A percentile compares a stretch with the other conserved stretches of the same genome.
phyloP scores from a whole-genome alignment of 1,139 yeast genomes.

The Candida smagusa region DNA sequence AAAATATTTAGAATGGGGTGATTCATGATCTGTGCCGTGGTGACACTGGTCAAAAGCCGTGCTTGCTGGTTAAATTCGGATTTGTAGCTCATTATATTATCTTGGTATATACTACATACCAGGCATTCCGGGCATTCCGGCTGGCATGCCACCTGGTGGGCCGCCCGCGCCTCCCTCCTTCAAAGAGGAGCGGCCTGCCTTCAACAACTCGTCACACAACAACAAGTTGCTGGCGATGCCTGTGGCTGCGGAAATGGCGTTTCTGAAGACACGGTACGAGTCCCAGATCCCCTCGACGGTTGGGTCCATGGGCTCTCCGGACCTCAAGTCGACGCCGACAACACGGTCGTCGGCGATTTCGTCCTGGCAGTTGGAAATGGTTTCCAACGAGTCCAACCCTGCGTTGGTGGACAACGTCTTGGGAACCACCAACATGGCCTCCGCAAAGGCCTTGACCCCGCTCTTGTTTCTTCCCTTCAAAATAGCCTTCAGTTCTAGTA shows the following conservation, averaged over 20 bases:
- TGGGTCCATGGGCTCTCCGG: slow-evolving; percentile 97
- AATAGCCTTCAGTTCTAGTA: slow-evolving; percentile 55
- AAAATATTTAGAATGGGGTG: no score
- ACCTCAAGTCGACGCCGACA: slow-evolving; percentile 85
- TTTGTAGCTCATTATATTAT: not conserved
- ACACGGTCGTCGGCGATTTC: slow-evolving; percentile 77
- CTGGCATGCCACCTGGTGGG: slow-evolving; percentile 10
- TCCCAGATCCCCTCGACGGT: slow-evolving; percentile 95
- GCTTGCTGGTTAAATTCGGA: no score
- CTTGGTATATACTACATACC: slow-evolving; percentile 12
- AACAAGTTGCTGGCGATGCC: slow-evolving; percentile 92
- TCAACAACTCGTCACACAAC: slow-evolving; percentile 91
- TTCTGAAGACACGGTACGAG: slow-evolving; percentile 87
- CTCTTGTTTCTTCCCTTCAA: slow-evolving; percentile 86
- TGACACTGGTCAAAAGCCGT: no score
- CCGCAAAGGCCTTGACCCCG: slow-evolving; percentile 92
- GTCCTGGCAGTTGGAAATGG: slow-evolving; percentile 86
- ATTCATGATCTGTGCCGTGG: no score
- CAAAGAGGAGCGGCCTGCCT: slow-evolving; percentile 92
- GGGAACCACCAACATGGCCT: slow-evolving; percentile 85
- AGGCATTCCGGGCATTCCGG: slow-evolving; percentile 18
- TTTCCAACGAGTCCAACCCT: slow-evolving; percentile 89
- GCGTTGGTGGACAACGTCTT: slow-evolving; percentile 91
- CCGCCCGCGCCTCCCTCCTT: slow-evolving; percentile 46
- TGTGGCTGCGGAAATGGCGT: slow-evolving; percentile 87